Conservation (phyloP, 371 early-diverging fungal species). For the Mortierella sp. region DNA sequence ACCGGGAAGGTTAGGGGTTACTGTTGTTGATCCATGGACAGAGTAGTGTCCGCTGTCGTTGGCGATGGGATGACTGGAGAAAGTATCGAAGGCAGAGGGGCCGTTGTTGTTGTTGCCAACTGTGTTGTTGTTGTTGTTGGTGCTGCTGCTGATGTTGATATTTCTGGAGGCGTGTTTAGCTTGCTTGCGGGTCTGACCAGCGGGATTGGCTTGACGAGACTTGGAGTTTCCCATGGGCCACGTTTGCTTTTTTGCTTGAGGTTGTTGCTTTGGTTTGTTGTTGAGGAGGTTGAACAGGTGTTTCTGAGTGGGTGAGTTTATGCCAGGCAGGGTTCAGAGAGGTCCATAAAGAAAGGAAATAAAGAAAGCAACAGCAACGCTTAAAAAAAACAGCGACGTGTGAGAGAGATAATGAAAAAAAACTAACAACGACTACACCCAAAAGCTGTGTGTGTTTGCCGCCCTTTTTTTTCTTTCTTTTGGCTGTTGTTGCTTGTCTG, state of each 20-base stretch:
- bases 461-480: constrained; percentile 5
- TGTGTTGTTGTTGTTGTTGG: neutral
- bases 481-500: neutral
- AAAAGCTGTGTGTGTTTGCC: neutral
- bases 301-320: neutral
- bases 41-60: constrained; percentile 46
- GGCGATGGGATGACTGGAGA: constrained; percentile 11
- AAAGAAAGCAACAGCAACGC: no score
- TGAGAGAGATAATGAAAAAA: neutral
- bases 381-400: constrained; percentile 1
- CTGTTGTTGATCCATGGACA: constrained; percentile 29
- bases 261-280: neutral
- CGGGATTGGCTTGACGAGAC: constrained; percentile 43
- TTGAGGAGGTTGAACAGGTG: neutral
- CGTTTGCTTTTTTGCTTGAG: neutral
- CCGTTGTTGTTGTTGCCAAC: neutral
- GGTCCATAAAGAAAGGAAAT: neutral
- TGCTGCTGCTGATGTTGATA: constrained; percentile 3
- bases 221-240: constrained; percentile 48
- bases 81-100: neutral
- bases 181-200: constrained; percentile 23
- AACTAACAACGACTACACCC: neutral
- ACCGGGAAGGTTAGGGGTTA: constrained; percentile 2
- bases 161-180: constrained; percentile 7
- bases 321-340: neutral